phyloP scores from a whole-genome alignment of 805 yeast species.

The Torulaspora indica region DNA sequence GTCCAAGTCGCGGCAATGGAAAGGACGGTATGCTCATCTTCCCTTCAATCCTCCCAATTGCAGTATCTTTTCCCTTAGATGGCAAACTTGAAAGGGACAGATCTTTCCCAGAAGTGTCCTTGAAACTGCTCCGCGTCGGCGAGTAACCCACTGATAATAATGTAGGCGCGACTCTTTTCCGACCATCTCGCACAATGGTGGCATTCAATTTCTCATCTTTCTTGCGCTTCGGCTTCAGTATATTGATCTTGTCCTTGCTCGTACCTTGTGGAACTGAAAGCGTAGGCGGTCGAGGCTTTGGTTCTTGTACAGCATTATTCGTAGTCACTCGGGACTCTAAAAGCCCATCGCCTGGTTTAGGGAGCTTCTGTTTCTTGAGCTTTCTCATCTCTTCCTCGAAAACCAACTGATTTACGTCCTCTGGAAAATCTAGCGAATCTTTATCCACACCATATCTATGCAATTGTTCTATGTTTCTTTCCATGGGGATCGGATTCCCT shows the following conservation, averaged over 20 bases:
- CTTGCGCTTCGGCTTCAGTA: conserved; percentile 31
- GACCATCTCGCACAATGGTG: conserved; percentile 68
- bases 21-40: conserved; percentile 44
- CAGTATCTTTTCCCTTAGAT: conserved; percentile 12
- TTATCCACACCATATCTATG: conserved; percentile 84
- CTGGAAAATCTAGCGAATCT: conserved; percentile 81
- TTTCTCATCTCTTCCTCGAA: conserved; percentile 61
- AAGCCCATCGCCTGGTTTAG: conserved; percentile 2
- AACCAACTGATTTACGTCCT: conserved; percentile 69
- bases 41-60: conserved; percentile 15
- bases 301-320: conserved; percentile 1
- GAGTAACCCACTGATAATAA: conserved; percentile 47
- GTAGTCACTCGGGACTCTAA: conserved; percentile 13
- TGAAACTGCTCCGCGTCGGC: conserved; percentile 11
- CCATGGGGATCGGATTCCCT: conserved; percentile 60
- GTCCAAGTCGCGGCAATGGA: conserved; percentile 56
- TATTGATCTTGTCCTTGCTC: conserved; percentile 18
- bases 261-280: conserved; percentile 11
- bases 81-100: not conserved
- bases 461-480: conserved; percentile 61
- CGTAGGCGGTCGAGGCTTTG: not conserved
- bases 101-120: conserved; percentile 8
- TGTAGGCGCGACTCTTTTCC: conserved; percentile 69
- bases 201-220: conserved; percentile 38
- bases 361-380: conserved; percentile 19